Conservation (phyloP, 768 basidiomycete genomes). For the Cystofilobasidium bisporidii region DNA sequence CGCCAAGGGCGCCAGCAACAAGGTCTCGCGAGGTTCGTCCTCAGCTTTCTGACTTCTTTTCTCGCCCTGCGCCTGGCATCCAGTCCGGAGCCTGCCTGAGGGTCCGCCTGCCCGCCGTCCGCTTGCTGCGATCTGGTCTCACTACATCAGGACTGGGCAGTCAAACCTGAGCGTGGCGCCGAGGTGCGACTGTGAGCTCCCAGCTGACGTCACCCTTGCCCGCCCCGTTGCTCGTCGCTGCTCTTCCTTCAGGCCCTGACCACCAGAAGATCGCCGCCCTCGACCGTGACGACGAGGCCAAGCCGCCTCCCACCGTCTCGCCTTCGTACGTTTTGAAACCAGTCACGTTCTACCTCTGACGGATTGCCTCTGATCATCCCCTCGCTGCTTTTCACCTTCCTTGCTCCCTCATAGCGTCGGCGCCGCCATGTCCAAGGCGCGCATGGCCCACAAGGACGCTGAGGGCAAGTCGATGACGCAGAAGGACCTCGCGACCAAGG, state of each 20-base stretch:
- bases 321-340: slow-evolving; percentile 31
- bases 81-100: no score
- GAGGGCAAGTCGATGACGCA: slow-evolving; percentile 55
- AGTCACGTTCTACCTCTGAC: not conserved
- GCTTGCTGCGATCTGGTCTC: no score
- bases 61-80: no score
- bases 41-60: no score
- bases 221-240: not conserved
- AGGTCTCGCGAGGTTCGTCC: slow-evolving; percentile 58
- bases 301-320: slow-evolving; percentile 71
- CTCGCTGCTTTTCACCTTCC: not conserved
- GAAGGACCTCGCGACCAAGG: slow-evolving; percentile 83
- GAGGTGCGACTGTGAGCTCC: no score
- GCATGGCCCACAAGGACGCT: slow-evolving; percentile 55
- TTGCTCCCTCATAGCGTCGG: slow-evolving; percentile 30
- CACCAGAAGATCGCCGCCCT: slow-evolving; percentile 89
- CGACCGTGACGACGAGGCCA: slow-evolving; percentile 89
- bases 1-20: slow-evolving; percentile 58
- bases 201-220: not conserved
- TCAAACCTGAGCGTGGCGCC: no score
- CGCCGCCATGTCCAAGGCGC: slow-evolving; percentile 71
- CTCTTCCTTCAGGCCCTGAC: slow-evolving; percentile 59
- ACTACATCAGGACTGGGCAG: no score
- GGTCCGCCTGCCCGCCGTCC: no score
- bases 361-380: not conserved